Base-by-base conservation (phyloP, 2,329 filamentous ascomycete genomes). In the Dactylellina drechsleri region DNA sequence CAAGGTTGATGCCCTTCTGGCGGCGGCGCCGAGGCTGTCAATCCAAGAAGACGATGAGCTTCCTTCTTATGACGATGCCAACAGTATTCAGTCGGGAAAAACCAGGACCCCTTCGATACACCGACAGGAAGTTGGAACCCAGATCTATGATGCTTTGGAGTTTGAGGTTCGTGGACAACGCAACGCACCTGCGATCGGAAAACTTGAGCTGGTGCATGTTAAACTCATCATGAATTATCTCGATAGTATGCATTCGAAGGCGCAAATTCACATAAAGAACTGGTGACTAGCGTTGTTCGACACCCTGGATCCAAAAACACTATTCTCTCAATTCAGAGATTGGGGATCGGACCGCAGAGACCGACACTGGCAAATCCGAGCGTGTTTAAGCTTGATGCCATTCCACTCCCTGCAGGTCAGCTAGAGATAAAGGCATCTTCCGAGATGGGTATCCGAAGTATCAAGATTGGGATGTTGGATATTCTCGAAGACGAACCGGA, bases 401-500 rank as follows among this genome's bases (percentile, higher is more conserved):
- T 67, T 12, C 70, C 70, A 1, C 36, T 74, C 3, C 43, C 70
- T 2, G 61, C 70, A 2, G 66, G 62, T 20, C 70, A 74, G 18
- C 18, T 74, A 0, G 70, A 74, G 41, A 2, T 74, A 15, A 31
- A 28, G 15, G 56, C 57, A 6, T 66, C 23, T 13, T 31, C 70
- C 20, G 61, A 58, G 31, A 56, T 66, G 62, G 40, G 54, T 18
- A 58, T 74, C 18, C 57, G 60, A 52, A 74, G 70, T 40, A 20
- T 74, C 20, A 66, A 74, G 23, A 28, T 74, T 45, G 70, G 61
- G 5, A 74, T 74, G 70, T 45, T 74, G 26, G 70, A 74, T 61
- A 49, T 74, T 15, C 43, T 56, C 2, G 70, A 74, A 4, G 70
- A 74, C 31, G 70, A 74, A 15, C 54, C 49, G 18, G 70, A 74